Evolutionary conservation across 257 asterid genomes (phyloP).

Genomic region (Rehmannia glutinosa): DNA sequence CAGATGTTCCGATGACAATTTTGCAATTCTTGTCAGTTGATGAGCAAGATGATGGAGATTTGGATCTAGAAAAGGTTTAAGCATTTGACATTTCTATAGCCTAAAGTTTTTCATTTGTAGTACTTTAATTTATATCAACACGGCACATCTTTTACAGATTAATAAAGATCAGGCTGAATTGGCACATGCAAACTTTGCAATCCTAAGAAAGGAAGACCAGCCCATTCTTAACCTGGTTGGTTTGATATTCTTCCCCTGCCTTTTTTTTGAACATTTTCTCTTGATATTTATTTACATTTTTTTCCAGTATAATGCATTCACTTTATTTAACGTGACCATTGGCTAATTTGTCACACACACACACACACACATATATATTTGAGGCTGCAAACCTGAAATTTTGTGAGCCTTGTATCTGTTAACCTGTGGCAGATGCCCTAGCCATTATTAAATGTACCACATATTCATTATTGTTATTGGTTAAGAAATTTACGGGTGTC

Average conservation of each 20-base stretch:
- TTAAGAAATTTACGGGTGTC: background rate
- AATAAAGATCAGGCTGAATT: slow-evolving; percentile 89
- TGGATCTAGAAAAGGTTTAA: slow-evolving; percentile 77
- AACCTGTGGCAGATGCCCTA: background rate
- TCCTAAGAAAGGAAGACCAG: slow-evolving; percentile 81
- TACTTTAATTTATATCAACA: slow-evolving; percentile 3
- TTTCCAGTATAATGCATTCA: background rate
- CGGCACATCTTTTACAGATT: slow-evolving; percentile 42
- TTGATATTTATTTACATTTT: background rate
- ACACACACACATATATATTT: background rate
- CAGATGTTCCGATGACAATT: slow-evolving; percentile 69
- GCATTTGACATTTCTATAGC: slow-evolving; percentile 16
- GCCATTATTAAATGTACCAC: background rate
- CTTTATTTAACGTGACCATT: background rate
- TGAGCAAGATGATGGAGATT: slow-evolving; percentile 75
- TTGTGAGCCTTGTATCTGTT: background rate
- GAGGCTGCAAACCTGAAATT: background rate
- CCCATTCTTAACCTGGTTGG: slow-evolving; percentile 73
- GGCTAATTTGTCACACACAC: background rate
- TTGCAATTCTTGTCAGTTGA: slow-evolving; percentile 68
- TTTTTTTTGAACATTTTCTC: background rate
- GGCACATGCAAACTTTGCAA: slow-evolving; percentile 66
- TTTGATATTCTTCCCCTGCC: background rate
- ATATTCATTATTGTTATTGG: background rate
- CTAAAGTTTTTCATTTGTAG: background rate